Percentiles rank a stretch among this genome's conserved stretches.
Conservation (phyloP, 495 filamentous ascomycete genomes). For the Amphirosellinia nigrospora region DNA sequence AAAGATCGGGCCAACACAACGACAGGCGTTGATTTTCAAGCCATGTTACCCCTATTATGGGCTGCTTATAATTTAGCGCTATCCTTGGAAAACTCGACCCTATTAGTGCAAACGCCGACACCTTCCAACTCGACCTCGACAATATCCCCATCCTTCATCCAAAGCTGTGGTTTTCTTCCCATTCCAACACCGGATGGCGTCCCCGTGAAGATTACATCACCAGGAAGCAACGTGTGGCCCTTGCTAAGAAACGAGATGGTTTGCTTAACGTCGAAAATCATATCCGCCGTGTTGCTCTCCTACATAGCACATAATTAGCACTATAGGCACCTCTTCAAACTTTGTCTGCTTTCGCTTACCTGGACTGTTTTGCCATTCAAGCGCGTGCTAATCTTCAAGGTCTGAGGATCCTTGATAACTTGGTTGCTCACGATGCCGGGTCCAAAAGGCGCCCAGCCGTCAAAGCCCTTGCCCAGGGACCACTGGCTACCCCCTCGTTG, state of each 20-base stretch:
- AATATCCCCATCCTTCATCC: slow-evolving; percentile 81
- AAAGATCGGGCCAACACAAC: too few relatives aligned
- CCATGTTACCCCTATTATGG: not conserved
- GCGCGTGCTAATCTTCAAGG: slow-evolving; percentile 67
- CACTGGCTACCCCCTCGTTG: slow-evolving; percentile 81
- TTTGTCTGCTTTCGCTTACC: slow-evolving; percentile 19
- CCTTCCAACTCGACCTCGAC: slow-evolving; percentile 76
- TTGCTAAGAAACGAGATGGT: slow-evolving; percentile 77
- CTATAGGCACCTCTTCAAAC: not conserved
- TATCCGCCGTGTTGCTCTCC: slow-evolving; percentile 75
- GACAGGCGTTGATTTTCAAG: too few relatives aligned
- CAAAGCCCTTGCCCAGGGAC: slow-evolving; percentile 82
- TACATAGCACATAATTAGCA: slow-evolving; percentile 26
- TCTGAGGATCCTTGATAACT: slow-evolving; percentile 74
- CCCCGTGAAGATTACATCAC: slow-evolving; percentile 85
- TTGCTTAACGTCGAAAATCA: slow-evolving; percentile 80
- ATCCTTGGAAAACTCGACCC: slow-evolving; percentile 67
- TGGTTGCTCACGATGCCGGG: slow-evolving; percentile 74
- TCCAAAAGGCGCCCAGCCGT: slow-evolving; percentile 88
- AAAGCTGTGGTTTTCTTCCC: slow-evolving; percentile 73
- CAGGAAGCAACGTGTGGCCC: slow-evolving; percentile 77
- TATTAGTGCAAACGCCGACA: slow-evolving; percentile 74
- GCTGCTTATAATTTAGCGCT: slow-evolving; percentile 57
- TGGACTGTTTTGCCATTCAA: slow-evolving; percentile 77
- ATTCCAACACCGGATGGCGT: slow-evolving; percentile 85